Conservation (phyloP, 306 rosid genomes). For the Cicer arietinum region DNA sequence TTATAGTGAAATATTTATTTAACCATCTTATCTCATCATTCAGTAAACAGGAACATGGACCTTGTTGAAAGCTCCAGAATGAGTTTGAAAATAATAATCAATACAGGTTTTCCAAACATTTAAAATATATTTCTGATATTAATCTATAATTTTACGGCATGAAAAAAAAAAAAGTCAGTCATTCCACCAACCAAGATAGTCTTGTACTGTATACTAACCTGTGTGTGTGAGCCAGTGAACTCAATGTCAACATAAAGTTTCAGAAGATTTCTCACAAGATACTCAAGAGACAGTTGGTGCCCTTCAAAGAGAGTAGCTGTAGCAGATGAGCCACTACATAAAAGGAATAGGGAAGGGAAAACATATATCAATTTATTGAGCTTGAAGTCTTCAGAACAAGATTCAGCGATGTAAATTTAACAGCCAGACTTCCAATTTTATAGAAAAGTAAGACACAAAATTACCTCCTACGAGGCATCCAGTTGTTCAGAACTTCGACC, state of each 20-base stretch:
- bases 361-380: slow-evolving; percentile 43
- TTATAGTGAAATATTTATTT: slow-evolving; percentile 11
- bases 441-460: slow-evolving; percentile 42
- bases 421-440: slow-evolving; percentile 2
- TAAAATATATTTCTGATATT: slow-evolving; percentile 26
- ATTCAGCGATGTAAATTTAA: slow-evolving; percentile 4
- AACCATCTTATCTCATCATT: not conserved
- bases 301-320: slow-evolving; percentile 91
- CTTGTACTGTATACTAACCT: slow-evolving; percentile 60
- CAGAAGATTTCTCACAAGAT: slow-evolving; percentile 95
- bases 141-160: slow-evolving; percentile 23
- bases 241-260: slow-evolving; percentile 98
- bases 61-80: slow-evolving; percentile 30
- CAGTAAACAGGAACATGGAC: slow-evolving; percentile 11
- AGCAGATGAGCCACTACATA: slow-evolving; percentile 74
- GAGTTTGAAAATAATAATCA: slow-evolving; percentile 30
- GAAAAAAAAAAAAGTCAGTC: not conserved
- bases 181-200: slow-evolving; percentile 28
- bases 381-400: slow-evolving; percentile 36
- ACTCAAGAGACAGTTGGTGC: slow-evolving; percentile 89
- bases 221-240: slow-evolving; percentile 98
- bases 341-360: slow-evolving; percentile 25
- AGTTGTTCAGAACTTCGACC: slow-evolving; percentile 97
- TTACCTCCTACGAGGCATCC: slow-evolving; percentile 97
- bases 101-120: slow-evolving; percentile 25